A percentile compares a stretch with the other conserved stretches of the same genome.
Evolutionary conservation across 495 filamentous ascomycete genomes (phyloP).

Genomic region (Hypomontagnella submonticulosa): DNA sequence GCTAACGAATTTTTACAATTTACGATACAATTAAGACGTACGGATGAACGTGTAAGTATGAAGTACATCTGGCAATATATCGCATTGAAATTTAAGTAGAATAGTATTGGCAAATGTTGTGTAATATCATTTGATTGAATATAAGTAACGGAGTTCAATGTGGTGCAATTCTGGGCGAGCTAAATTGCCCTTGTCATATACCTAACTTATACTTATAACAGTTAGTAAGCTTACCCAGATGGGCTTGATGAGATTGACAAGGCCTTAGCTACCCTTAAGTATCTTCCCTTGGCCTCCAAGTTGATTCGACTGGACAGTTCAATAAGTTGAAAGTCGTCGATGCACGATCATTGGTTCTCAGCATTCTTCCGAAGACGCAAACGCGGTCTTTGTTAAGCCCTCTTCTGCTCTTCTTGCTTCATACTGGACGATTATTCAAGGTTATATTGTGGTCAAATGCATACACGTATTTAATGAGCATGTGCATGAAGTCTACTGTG

Average conservation of each 20-base stretch:
- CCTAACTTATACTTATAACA: slow-evolving; percentile 32
- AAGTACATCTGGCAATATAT: too few species aligned
- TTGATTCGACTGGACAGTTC: slow-evolving; percentile 33
- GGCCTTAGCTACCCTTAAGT: slow-evolving; percentile 25
- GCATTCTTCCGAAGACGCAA: slow-evolving; percentile 1
- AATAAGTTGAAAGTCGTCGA: slow-evolving; percentile 27
- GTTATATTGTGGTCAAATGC: too few species aligned
- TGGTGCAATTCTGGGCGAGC: slow-evolving; percentile 11
- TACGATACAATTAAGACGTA: slow-evolving; percentile 5
- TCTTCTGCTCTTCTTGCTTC: slow-evolving; percentile 1
- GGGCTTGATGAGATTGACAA: slow-evolving; percentile 7
- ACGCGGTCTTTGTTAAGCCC: slow-evolving; percentile 13
- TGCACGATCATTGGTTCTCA: slow-evolving; percentile 16
- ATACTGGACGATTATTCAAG: not conserved
- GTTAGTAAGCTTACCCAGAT: slow-evolving; percentile 24
- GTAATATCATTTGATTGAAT: slow-evolving; percentile 8
- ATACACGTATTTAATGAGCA: too few species aligned
- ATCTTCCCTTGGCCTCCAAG: slow-evolving; percentile 23
- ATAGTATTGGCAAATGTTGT: slow-evolving; percentile 4
- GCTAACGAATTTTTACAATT: slow-evolving; percentile 43
- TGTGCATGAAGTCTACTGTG: too few species aligned
- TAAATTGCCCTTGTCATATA: slow-evolving; percentile 29
- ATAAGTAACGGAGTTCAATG: too few species aligned
- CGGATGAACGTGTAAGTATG: too few species aligned
- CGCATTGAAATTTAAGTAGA: too few species aligned